Percentiles rank a stretch among this genome's conserved stretches.
Evolutionary conservation across 2,329 filamentous ascomycete species (phyloP).

Genomic region (Aspergillus neotritici): DNA sequence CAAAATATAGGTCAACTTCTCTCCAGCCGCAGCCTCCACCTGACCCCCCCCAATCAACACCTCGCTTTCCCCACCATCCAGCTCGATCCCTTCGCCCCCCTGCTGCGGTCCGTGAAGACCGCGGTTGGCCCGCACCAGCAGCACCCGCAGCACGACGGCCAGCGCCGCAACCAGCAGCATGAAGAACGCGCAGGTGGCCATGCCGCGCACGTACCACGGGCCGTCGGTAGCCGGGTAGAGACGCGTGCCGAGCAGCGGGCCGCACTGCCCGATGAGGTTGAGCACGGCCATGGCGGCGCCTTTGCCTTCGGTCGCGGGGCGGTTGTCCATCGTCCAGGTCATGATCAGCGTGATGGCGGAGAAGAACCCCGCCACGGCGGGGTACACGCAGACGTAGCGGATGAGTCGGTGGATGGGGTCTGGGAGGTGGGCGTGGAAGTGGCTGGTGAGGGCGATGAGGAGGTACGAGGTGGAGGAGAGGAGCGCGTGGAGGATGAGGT

Average conservation of each 20-base stretch:
- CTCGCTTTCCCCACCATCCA: slow-evolving; percentile 21
- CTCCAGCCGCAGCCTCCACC: slow-evolving; percentile 14
- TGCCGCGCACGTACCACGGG: slow-evolving; percentile 59
- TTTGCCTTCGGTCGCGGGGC: slow-evolving; percentile 61
- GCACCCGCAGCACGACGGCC: slow-evolving; percentile 50
- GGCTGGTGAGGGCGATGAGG: slow-evolving; percentile 51
- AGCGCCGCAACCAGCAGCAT: slow-evolving; percentile 58
- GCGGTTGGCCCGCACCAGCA: slow-evolving; percentile 49
- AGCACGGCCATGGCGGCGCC: slow-evolving; percentile 74
- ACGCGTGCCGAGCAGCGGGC: slow-evolving; percentile 63
- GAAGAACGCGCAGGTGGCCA: slow-evolving; percentile 57
- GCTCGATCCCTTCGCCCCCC: slow-evolving; percentile 10
- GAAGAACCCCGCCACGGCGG: slow-evolving; percentile 76
- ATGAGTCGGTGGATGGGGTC: slow-evolving; percentile 33
- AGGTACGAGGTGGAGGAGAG: slow-evolving; percentile 63
- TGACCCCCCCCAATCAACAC: slow-evolving; percentile 25
- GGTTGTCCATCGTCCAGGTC: slow-evolving; percentile 86
- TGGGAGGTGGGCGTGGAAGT: slow-evolving; percentile 37
- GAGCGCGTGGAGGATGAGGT: slow-evolving; percentile 64
- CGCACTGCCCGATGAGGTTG: slow-evolving; percentile 75
- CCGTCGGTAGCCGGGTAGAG: slow-evolving; percentile 56
- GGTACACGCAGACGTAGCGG: slow-evolving; percentile 71
- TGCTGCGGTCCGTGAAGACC: slow-evolving; percentile 1
- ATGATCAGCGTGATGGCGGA: slow-evolving; percentile 77
- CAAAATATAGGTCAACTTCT: slow-evolving; percentile 2